phyloP scores from a whole-genome alignment of 257 asterid genomes.

The Solanum pinnatisectum region DNA sequence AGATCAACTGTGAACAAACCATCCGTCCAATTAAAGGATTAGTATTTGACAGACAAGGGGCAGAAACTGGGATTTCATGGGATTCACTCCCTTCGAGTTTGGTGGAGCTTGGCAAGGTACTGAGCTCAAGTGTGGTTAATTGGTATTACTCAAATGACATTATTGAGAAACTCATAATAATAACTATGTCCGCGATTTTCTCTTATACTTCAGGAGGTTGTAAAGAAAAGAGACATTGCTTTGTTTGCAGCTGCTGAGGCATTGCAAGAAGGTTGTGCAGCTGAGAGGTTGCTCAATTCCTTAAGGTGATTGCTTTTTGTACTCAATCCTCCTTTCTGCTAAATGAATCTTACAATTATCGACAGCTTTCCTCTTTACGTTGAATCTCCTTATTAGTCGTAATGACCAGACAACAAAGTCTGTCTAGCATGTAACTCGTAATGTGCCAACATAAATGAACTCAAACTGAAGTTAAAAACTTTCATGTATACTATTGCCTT shows the following conservation, averaged over 20 bases:
- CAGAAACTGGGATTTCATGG: constrained; percentile 48
- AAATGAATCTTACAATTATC: background rate
- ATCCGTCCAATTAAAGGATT: constrained; percentile 21
- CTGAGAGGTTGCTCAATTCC: constrained; percentile 69
- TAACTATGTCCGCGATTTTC: background rate
- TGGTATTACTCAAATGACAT: background rate
- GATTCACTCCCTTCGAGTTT: constrained; percentile 39
- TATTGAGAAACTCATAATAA: background rate
- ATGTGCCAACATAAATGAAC: background rate
- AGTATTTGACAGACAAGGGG: constrained; percentile 34
- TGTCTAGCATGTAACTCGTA: background rate
- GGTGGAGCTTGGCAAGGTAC: constrained; percentile 65
- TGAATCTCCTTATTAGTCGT: background rate
- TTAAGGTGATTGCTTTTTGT: constrained; percentile 35
- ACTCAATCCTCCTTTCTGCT: background rate
- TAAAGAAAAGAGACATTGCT: constrained; percentile 50
- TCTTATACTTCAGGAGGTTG: constrained; percentile 38
- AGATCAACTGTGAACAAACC: constrained; percentile 12
- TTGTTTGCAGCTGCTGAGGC: constrained; percentile 62
- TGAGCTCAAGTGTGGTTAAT: background rate
- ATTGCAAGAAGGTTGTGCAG: constrained; percentile 71
- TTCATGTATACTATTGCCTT: background rate
- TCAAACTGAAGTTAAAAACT: background rate
- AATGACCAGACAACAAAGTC: background rate
- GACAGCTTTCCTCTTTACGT: background rate